phyloP scores from a whole-genome alignment of 2,329 filamentous ascomycete species.

The Teratosphaeriaceae sp. region DNA sequence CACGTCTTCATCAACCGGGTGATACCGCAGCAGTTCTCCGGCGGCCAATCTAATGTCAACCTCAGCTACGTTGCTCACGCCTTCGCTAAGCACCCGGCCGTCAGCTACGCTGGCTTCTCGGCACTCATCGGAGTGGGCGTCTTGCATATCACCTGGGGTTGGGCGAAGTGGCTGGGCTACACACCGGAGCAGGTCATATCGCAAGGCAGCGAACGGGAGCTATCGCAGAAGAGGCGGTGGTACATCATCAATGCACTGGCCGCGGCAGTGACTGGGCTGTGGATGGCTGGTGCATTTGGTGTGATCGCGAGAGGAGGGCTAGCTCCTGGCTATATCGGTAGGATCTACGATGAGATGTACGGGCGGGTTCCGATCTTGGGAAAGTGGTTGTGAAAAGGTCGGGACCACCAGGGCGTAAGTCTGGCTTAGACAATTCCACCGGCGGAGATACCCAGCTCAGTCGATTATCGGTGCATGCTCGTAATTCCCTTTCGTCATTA shows the following conservation, averaged over 20 bases:
- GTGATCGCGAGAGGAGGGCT: slow-evolving; percentile 66
- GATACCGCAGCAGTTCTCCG: slow-evolving; percentile 69
- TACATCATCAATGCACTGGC: slow-evolving; percentile 63
- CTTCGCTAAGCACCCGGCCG: slow-evolving; percentile 62
- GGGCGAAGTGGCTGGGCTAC: slow-evolving; percentile 71
- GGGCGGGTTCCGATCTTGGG: slow-evolving; percentile 52
- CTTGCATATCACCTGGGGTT: slow-evolving; percentile 78
- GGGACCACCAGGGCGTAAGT: background rate
- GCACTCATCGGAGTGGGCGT: slow-evolving; percentile 61
- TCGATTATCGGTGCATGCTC: no score
- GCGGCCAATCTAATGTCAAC: slow-evolving; percentile 79
- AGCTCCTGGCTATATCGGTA: slow-evolving; percentile 71
- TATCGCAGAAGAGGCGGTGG: slow-evolving; percentile 59
- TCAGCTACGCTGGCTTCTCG: slow-evolving; percentile 63
- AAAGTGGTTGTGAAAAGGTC: slow-evolving; percentile 38
- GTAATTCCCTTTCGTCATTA: no score
- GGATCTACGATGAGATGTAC: slow-evolving; percentile 71
- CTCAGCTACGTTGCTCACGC: slow-evolving; percentile 80
- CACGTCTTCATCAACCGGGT: slow-evolving; percentile 72
- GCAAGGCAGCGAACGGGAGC: slow-evolving; percentile 42
- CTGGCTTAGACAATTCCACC: background rate
- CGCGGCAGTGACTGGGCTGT: slow-evolving; percentile 55
- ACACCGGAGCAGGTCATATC: slow-evolving; percentile 50
- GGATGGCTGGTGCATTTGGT: slow-evolving; percentile 75
- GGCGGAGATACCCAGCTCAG: background rate